phyloP scores from a whole-genome alignment of 805 yeast species.

The Metschnikowia lochheadii region DNA sequence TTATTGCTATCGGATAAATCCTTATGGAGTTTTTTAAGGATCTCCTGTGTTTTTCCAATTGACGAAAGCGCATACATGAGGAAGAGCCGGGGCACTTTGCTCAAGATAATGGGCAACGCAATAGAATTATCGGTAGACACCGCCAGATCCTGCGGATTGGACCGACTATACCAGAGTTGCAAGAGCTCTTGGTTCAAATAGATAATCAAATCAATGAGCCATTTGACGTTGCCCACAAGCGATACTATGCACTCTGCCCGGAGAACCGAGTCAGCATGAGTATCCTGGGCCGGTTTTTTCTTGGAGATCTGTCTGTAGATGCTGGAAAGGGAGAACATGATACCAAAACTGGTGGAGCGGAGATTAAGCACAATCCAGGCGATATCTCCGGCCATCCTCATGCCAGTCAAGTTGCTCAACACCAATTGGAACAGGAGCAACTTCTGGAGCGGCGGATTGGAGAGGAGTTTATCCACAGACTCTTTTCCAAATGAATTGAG shows the following conservation, averaged over 20 bases:
- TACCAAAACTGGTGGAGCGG: conserved; percentile 66
- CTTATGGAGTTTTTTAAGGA: conserved; percentile 53
- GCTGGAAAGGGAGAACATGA: conserved; percentile 57
- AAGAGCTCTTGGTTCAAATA: conserved; percentile 70
- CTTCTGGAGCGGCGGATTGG: conserved; percentile 74
- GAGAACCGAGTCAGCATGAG: conserved; percentile 48
- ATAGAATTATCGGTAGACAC: conserved; percentile 36
- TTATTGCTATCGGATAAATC: conserved; percentile 41
- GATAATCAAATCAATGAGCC: conserved; percentile 79
- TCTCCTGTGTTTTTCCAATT: conserved; percentile 57
- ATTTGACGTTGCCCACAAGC: conserved; percentile 73
- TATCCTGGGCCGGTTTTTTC: conserved; percentile 50
- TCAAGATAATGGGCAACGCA: conserved; percentile 55
- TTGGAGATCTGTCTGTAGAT: conserved; percentile 63
- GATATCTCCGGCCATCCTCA: conserved; percentile 40
- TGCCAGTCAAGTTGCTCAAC: conserved; percentile 44
- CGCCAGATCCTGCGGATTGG: conserved; percentile 15
- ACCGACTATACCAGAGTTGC: conserved; percentile 34
- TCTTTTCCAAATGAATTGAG: conserved; percentile 64
- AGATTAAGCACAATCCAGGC: conserved; percentile 66
- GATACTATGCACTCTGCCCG: conserved; percentile 60
- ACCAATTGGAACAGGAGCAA: conserved; percentile 65
- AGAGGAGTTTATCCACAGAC: conserved; percentile 68
- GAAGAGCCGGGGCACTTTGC: conserved; percentile 67
- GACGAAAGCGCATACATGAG: conserved; percentile 64